Evolutionary conservation across 331 rosid species (phyloP).

Genomic region (Arachis monticola): DNA sequence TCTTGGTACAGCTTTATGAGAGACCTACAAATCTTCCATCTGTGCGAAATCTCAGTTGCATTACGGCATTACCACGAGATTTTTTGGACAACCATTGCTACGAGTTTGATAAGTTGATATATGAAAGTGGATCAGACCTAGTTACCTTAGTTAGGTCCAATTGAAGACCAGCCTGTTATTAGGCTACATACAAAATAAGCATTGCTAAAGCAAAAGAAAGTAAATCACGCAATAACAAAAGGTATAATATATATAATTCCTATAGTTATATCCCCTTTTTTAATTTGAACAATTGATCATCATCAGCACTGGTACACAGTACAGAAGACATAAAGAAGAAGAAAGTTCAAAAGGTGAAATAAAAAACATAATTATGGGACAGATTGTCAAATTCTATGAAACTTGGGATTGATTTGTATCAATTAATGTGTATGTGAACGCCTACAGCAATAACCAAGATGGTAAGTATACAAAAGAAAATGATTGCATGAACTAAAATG

Average conservation of each 20-base stretch:
- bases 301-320: slow-evolving; percentile 19
- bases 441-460: slow-evolving; percentile 87
- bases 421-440: slow-evolving; percentile 79
- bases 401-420: slow-evolving; percentile 14
- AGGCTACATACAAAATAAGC: too few species aligned
- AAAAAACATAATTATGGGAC: not conserved
- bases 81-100: too few species aligned
- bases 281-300: slow-evolving; percentile 30
- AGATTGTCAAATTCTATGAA: not conserved
- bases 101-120: too few species aligned
- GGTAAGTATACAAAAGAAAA: slow-evolving; percentile 84
- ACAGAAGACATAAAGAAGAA: not conserved
- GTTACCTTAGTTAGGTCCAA: too few species aligned
- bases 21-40: too few species aligned
- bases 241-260: not conserved
- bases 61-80: too few species aligned
- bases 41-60: too few species aligned
- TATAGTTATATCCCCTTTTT: slow-evolving; percentile 18
- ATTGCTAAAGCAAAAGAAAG: too few species aligned
- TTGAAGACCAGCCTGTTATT: too few species aligned
- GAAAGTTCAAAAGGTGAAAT: not conserved
- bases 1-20: too few species aligned
- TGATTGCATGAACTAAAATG: slow-evolving; percentile 85
- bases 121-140: too few species aligned
- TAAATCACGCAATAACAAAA: slow-evolving; percentile 18